Evolutionary conservation across 768 basidiomycete species (phyloP).

Genomic region (Chalciporus sphaerocephalus): DNA sequence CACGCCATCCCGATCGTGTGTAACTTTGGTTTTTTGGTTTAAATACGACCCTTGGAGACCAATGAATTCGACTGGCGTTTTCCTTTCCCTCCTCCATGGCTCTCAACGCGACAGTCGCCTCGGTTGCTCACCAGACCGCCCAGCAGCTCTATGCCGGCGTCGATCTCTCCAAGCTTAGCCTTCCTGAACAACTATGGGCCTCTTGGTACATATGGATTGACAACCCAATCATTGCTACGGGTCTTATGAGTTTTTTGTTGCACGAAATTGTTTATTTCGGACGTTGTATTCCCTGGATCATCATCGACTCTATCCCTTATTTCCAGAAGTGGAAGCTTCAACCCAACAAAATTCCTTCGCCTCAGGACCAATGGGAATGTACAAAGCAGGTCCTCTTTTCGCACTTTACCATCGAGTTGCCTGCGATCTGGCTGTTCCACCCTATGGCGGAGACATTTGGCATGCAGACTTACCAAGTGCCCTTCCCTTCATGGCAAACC

Average conservation of each 20-base stretch:
- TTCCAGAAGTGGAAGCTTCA: slow-evolving; percentile 95
- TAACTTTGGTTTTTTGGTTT: slow-evolving; percentile 9
- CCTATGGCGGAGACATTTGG: slow-evolving; percentile 83
- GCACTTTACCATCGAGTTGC: slow-evolving; percentile 93
- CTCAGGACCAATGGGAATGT: slow-evolving; percentile 89
- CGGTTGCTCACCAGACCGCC: slow-evolving; percentile 27
- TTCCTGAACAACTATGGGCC: slow-evolving; percentile 79
- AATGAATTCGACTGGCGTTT: background rate
- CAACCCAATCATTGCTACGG: slow-evolving; percentile 90
- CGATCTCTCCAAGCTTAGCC: slow-evolving; percentile 58
- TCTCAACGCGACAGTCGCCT: slow-evolving; percentile 37
- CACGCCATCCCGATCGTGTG: slow-evolving; percentile 23
- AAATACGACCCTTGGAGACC: background rate
- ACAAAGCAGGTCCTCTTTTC: slow-evolving; percentile 91
- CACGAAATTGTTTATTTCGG: slow-evolving; percentile 99
- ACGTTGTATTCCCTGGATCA: slow-evolving; percentile 90
- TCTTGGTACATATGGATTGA: slow-evolving; percentile 83
- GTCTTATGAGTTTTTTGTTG: slow-evolving; percentile 84
- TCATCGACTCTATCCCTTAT: slow-evolving; percentile 91
- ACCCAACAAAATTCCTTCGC: slow-evolving; percentile 74
- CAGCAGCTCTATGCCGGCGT: slow-evolving; percentile 51
- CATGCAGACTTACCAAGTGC: slow-evolving; percentile 90
- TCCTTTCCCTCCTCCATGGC: slow-evolving; percentile 32
- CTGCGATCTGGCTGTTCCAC: slow-evolving; percentile 91
- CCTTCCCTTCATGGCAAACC: slow-evolving; percentile 69